Percentiles rank a stretch among this genome's conserved stretches.
Conservation (phyloP, 257 asterid genomes). For the Anisodus acutangulus region DNA sequence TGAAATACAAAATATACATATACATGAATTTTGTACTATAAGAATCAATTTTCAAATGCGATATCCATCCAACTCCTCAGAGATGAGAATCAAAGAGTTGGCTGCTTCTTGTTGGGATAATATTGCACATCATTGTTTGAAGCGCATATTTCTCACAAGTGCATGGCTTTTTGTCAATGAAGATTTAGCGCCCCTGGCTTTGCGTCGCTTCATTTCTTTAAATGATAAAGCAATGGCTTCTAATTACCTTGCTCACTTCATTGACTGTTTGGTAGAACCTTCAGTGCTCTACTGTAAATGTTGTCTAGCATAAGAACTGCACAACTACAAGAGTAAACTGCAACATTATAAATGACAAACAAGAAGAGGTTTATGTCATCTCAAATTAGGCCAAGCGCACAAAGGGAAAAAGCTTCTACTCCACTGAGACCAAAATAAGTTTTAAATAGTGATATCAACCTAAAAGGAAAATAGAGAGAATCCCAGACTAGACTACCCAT, state of each 20-base stretch:
- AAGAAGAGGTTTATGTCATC: not conserved
- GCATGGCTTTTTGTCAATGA: not conserved
- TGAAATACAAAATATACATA: not conserved
- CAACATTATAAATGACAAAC: not conserved
- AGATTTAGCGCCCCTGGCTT: not conserved
- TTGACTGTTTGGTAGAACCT: not conserved
- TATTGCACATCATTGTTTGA: not conserved
- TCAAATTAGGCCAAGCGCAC: not conserved
- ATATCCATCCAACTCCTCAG: not conserved
- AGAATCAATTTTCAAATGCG: not conserved
- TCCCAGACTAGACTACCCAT: conserved; percentile 11
- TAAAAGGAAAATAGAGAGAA: not conserved
- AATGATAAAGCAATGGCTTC: not conserved
- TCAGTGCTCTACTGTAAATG: not conserved
- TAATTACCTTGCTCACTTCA: not conserved
- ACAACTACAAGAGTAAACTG: not conserved
- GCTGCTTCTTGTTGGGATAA: not conserved
- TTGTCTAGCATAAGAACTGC: not conserved
- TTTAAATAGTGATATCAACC: not conserved
- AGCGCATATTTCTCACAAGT: not conserved
- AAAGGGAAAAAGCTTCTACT: not conserved
- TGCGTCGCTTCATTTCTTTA: not conserved
- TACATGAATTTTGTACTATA: not conserved
- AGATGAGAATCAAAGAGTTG: not conserved
- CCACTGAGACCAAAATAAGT: not conserved